Base-by-base conservation (phyloP, 768 basidiomycete species). In the Russula emetica region DNA sequence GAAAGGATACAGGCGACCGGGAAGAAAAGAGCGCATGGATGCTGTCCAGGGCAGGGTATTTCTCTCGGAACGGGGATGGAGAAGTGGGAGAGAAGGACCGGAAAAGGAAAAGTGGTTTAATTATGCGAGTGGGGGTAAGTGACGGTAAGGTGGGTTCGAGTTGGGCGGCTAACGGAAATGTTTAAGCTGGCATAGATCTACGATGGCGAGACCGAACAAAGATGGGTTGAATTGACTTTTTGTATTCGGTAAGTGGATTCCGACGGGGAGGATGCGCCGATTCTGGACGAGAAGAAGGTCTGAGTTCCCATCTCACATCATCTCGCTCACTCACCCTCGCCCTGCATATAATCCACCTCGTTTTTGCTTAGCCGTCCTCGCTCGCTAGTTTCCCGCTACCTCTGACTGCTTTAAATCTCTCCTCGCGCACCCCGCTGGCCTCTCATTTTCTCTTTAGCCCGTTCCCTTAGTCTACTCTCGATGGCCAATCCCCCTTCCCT, bases 401-500 rank as follows among this genome's bases (percentile, higher is more conserved):
- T 34, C 50, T 54, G 58, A n/a, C n/a, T 42, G 44, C 45, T 64
- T 53, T 60, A 51, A 64, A 57, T 56, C 63, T 44, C n/a, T n/a
- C 45, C 54, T 59, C 51, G 54, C 57, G n/a, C 44, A 42, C 49
- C 10, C 42, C 45, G 42, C 34, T 61, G n/a, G 2, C 52, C 60
- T 58, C 45, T 60, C 53, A 60, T 51, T 55, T 52, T 58, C 58
- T 51, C 59, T 54, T 54, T 28, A n/a, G n/a, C n/a, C n/a, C n/a
- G n/a, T n/a, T n/a, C n/a, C n/a, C n/a, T n/a, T n/a, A 55, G 52
- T 47, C 58, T 44, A 9, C 47, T 36, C 61, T 38, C 30, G 40
- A 67, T 67, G 66, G 58, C 67, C 55, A 67, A 66, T 32, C 52
- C 66, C n/a, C 51, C 65, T 24, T 60, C 65, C 54, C 67, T 68